Conservation (phyloP, 148 eudicot species). For the Pharnaceum exiguum region DNA sequence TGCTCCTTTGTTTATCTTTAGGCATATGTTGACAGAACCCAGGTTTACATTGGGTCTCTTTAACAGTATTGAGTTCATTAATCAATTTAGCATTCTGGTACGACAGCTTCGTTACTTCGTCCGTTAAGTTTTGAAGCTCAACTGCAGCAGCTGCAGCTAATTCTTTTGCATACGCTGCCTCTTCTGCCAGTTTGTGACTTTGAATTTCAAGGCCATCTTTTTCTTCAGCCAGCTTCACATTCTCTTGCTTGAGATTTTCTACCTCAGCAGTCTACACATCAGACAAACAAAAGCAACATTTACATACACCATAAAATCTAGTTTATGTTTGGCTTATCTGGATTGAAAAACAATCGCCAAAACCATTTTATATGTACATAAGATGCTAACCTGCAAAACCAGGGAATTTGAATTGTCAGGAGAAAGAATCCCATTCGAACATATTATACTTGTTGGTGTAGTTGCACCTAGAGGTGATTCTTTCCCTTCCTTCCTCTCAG, state of each 20-base stretch:
- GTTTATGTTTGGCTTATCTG: neutral
- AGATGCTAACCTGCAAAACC: neutral
- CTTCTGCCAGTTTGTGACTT: constrained; percentile 55
- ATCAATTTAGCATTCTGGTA: constrained; percentile 53
- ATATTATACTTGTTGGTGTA: constrained; percentile 16
- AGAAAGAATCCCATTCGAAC: constrained; percentile 12
- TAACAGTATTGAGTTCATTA: constrained; percentile 31
- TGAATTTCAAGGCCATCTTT: constrained; percentile 50
- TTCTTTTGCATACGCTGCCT: constrained; percentile 70
- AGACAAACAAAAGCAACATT: neutral
- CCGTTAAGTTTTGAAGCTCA: constrained; percentile 64
- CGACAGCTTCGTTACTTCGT: constrained; percentile 63
- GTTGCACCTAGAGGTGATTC: constrained; percentile 21
- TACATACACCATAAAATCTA: neutral
- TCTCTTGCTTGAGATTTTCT: constrained; percentile 59
- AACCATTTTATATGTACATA: neutral
- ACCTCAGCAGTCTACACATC: constrained; percentile 42
- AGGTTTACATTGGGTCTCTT: constrained; percentile 11
- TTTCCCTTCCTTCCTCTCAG: constrained; percentile 15
- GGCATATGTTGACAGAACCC: constrained; percentile 18
- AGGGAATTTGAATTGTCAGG: constrained; percentile 7
- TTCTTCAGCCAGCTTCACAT: constrained; percentile 44
- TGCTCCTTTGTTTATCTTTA: constrained; percentile 25
- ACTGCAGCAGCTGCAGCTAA: constrained; percentile 77
- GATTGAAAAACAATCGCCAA: neutral